Evolutionary conservation across 2,329 filamentous ascomycete species (phyloP).

Genomic region (Cytospora piceicola): DNA sequence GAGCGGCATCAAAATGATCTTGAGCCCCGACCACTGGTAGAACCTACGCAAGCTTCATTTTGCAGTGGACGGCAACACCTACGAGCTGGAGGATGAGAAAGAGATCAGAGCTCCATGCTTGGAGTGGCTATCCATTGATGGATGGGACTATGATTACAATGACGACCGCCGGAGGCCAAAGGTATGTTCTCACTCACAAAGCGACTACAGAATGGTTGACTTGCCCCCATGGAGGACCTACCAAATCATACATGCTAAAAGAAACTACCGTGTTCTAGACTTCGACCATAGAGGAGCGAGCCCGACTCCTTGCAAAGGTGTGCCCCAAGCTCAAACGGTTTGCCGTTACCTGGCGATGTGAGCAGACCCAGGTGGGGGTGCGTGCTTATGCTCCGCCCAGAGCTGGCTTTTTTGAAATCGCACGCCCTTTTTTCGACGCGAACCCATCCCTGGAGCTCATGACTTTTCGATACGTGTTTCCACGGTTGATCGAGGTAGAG

Average conservation of each 20-base stretch:
- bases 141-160: neutral
- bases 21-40: neutral
- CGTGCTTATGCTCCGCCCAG: neutral
- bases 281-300: neutral
- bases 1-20: neutral
- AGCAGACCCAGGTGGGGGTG: too few species aligned
- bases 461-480: neutral
- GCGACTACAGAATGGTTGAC: neutral
- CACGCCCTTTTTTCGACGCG: neutral
- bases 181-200: neutral
- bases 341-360: neutral
- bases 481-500: neutral
- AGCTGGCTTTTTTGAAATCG: neutral
- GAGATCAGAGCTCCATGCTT: neutral
- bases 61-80: too few species aligned
- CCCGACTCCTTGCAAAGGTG: neutral
- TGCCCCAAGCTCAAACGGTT: neutral
- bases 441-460: neutral
- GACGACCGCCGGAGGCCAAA: neutral
- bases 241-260: neutral
- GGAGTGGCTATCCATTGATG: slow-evolving; percentile 1
- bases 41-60: neutral
- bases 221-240: neutral
- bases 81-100: neutral
- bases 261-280: neutral